A percentile compares a stretch with the other conserved stretches of the same genome.
Conservation (phyloP, 208 protist species). For the Vickermania ingenoplastis region DNA sequence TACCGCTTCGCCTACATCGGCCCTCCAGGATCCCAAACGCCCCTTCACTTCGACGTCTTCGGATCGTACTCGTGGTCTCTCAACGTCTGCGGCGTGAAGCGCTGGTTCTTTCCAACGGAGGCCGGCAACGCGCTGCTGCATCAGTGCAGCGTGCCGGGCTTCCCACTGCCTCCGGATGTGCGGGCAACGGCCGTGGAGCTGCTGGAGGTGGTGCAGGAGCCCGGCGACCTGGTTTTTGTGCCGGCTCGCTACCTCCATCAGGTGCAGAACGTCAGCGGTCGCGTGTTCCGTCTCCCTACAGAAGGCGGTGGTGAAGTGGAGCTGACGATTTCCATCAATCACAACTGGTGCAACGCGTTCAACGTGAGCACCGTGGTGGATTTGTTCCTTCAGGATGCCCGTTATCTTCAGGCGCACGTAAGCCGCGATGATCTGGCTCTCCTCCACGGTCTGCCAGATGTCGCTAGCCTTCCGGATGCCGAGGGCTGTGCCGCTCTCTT, state of each 20-base stretch:
- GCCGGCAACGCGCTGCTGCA: constrained; percentile 38
- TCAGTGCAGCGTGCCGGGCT: constrained; percentile 13
- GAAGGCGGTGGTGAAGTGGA: constrained; percentile 2
- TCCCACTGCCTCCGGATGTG: constrained; percentile 39
- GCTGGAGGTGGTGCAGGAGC: constrained; percentile 40
- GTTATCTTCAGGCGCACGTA: constrained; percentile 19
- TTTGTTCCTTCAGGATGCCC: constrained; percentile 38
- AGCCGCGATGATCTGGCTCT: constrained; percentile 24
- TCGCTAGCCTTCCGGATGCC: no score
- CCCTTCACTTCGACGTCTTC: constrained; percentile 81
- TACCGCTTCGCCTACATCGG: constrained; percentile 86
- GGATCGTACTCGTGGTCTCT: constrained; percentile 85
- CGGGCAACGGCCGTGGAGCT: constrained; percentile 42
- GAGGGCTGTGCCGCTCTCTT: constrained; percentile 27
- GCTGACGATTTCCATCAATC: constrained; percentile 70
- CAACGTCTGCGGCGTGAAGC: constrained; percentile 76
- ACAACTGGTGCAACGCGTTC: constrained; percentile 83
- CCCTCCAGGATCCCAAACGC: constrained; percentile 45
- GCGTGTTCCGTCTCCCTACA: constrained; percentile 5
- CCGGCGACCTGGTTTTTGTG: constrained; percentile 81
- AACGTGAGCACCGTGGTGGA: constrained; percentile 47
- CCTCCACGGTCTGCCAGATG: constrained; percentile 37
- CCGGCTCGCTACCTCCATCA: constrained; percentile 66
- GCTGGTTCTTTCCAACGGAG: constrained; percentile 68
- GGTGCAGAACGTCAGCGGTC: constrained; percentile 73